Base-by-base conservation (phyloP, 1,139 yeast genomes). In the Lodderomyces theae region DNA sequence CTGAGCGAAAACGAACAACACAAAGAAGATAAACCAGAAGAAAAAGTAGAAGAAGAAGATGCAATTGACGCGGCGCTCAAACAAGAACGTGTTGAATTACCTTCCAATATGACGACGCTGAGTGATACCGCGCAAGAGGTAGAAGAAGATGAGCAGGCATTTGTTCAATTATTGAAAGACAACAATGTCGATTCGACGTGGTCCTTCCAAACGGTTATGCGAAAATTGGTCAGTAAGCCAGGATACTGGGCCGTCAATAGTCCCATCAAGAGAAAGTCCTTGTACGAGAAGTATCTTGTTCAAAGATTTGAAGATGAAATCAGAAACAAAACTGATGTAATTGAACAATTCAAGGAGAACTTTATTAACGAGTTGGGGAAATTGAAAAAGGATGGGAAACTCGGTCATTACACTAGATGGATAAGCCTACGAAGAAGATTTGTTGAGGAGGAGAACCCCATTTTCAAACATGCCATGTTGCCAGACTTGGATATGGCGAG, bases 191-290 rank as follows among this genome's bases (percentile, higher is more conserved):
- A 83, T 53, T 74, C 85, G 0, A 76, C 86, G 0, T 86, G 92
- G 90, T 73, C 94, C 0, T 89, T 88, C 61, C 78, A 77, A 42
- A 69, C 70, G 42, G 85, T 83, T 0, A 80, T 89, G 67, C 64
- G 77, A n/a, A 71, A 67, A 22, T 67, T 82, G 43, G 72, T 86
- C 13, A 61, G 58, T 6, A 79, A 82, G 42, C 79, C 83, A 0
- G 67, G 79, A 13, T 90, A 87, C 56, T 87, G 95, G 94, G 63
- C 72, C 1, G 62, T 88, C 1, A 63, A 67, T 4, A 85, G 82
- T 51, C 74, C 96, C 0, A 53, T 82, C 7, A 67, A 69, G 45
- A 73, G 94, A 39, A 80, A 82, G 50, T 65, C 64, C 15, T 56
- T 79, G 16, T 89, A 83, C 58, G 95, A 88, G 41, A 79, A 78